Conservation (phyloP, 352 stramenopile species). For the Peronospora belbahrii region DNA sequence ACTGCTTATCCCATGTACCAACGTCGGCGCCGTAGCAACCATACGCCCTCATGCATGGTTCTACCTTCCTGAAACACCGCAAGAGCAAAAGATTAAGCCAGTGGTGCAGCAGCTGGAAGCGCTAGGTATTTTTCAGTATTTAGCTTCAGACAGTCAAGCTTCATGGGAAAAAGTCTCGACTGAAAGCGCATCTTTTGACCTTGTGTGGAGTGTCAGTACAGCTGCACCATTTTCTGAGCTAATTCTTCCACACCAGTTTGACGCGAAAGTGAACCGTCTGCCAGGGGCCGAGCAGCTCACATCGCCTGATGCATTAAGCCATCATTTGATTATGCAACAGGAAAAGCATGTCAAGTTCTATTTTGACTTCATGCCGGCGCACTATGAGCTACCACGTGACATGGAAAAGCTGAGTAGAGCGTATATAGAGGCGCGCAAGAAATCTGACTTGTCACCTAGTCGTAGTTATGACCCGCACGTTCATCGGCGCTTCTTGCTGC, state of each 20-base stretch:
- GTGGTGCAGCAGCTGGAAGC: conserved; percentile 42
- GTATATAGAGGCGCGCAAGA: conserved; percentile 40
- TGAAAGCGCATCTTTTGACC: conserved; percentile 46
- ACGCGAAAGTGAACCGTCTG: conserved; percentile 61
- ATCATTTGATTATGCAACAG: conserved; percentile 40
- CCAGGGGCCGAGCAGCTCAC: conserved; percentile 48
- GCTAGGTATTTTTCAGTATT: conserved; percentile 48
- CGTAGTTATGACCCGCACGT: conserved; percentile 39
- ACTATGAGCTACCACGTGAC: conserved; percentile 61
- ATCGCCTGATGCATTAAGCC: conserved; percentile 31
- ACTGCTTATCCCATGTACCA: conserved; percentile 1
- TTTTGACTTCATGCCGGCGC: conserved; percentile 55
- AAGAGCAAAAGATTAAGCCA: conserved; percentile 27
- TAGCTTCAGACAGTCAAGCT: conserved; percentile 19
- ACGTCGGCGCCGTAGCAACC: background rate
- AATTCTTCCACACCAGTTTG: conserved; percentile 35
- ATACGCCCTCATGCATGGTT: conserved; percentile 31
- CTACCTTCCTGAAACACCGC: conserved; percentile 40
- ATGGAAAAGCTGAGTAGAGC: conserved; percentile 33
- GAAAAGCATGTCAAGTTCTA: conserved; percentile 50
- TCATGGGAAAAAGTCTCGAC: conserved; percentile 36
- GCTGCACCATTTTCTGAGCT: conserved; percentile 31
- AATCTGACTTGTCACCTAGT: conserved; percentile 47
- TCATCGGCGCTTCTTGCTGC: conserved; percentile 58
- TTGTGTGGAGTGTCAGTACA: conserved; percentile 49